Evolutionary conservation across 139 green algal species (phyloP).

Genomic region (Coelastrella sp.): DNA sequence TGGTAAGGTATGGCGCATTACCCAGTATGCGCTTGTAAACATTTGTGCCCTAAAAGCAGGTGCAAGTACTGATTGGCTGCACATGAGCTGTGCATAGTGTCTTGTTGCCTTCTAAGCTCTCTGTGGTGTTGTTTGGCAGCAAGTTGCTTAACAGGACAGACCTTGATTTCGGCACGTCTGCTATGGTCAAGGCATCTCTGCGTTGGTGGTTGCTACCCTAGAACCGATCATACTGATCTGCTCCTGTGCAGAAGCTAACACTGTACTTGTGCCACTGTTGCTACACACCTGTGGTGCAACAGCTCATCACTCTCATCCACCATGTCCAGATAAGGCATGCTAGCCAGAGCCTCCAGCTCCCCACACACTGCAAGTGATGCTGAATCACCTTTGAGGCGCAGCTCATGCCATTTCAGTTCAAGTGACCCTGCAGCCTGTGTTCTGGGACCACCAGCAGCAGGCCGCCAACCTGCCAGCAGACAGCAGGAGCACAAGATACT

Average conservation of each 20-base stretch:
- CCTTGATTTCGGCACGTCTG: too few relatives aligned
- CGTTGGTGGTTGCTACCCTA: too few relatives aligned
- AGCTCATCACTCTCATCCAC: constrained; percentile 80
- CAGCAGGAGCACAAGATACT: neutral
- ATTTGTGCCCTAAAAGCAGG: too few relatives aligned
- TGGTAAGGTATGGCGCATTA: too few relatives aligned
- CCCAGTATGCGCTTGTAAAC: too few relatives aligned
- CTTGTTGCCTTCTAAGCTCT: too few relatives aligned
- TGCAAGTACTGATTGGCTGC: too few relatives aligned
- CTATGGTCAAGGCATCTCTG: too few relatives aligned
- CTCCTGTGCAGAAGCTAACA: neutral
- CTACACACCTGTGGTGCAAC: constrained; percentile 65
- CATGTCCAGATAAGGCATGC: constrained; percentile 65
- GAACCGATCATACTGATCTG: neutral
- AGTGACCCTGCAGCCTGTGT: constrained; percentile 66
- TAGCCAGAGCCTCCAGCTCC: constrained; percentile 35
- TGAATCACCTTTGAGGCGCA: constrained; percentile 4
- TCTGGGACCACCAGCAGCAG: constrained; percentile 72
- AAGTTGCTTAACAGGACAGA: too few relatives aligned
- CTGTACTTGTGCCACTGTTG: too few relatives aligned
- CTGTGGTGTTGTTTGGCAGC: too few relatives aligned
- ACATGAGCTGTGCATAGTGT: too few relatives aligned
- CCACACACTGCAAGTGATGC: constrained; percentile 4
- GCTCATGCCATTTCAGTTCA: constrained; percentile 68
- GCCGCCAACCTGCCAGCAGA: constrained; percentile 54